These are phyloP conservation scores for Pseudogymnoascus sp. DNA, from an alignment of 2,329 filamentous ascomycete species.

Conservation along the genomic window DNA sequence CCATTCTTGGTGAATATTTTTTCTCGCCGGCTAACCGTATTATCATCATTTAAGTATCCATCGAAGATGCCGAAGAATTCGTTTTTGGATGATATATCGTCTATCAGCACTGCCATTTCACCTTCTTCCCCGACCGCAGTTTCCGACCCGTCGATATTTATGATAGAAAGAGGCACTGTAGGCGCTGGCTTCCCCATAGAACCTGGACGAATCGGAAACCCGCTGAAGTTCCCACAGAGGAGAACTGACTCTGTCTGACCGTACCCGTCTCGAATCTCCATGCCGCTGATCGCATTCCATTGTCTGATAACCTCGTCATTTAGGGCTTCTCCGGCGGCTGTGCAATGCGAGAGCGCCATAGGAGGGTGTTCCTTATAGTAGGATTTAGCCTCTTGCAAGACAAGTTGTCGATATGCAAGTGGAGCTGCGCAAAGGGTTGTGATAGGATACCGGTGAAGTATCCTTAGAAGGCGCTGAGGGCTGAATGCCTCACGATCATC, in stretches of 20 bases:
- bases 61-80: slow-evolving; percentile 20
- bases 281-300: slow-evolving; percentile 32
- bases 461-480: slow-evolving; percentile 28
- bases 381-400: slow-evolving; percentile 30
- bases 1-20: slow-evolving; percentile 9
- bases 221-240: slow-evolving; percentile 35
- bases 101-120: slow-evolving; percentile 33
- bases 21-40: not conserved
- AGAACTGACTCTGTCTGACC: slow-evolving; percentile 38
- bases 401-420: slow-evolving; percentile 36
- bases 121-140: slow-evolving; percentile 30
- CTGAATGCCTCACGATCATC: slow-evolving; percentile 34
- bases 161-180: slow-evolving; percentile 32
- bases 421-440: slow-evolving; percentile 38
- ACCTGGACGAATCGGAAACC: slow-evolving; percentile 31
- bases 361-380: slow-evolving; percentile 28
- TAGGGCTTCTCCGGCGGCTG: slow-evolving; percentile 36
- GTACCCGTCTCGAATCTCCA: slow-evolving; percentile 37
- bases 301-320: slow-evolving; percentile 35
- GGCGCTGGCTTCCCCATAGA: slow-evolving; percentile 37
- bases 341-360: slow-evolving; percentile 32
- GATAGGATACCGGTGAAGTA: slow-evolving; percentile 35
- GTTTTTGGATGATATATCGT: not conserved
- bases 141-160: slow-evolving; percentile 30
- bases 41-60: slow-evolving; percentile 16